These are phyloP conservation scores for Apocynum venetum DNA, from an alignment of 257 asterid genomes.

Conservation along the genomic window DNA sequence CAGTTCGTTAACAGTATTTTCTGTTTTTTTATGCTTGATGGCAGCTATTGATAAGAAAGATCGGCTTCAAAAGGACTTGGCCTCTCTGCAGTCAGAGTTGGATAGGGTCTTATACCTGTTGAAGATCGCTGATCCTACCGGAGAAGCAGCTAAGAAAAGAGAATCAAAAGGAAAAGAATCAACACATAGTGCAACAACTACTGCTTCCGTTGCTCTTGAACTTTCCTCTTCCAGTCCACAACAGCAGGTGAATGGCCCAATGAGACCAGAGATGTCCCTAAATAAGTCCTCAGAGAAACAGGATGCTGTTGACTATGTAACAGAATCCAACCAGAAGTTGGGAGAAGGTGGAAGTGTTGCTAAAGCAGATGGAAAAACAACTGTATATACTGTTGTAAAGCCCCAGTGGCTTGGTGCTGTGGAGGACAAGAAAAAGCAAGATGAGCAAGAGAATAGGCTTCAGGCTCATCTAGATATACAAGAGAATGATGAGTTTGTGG, in stretches of 20 bases:
- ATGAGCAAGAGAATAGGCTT: constrained; percentile 39
- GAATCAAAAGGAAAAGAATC: constrained; percentile 45
- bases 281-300: constrained; percentile 32
- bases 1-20: background rate
- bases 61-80: constrained; percentile 51
- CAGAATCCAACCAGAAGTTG: constrained; percentile 37
- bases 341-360: constrained; percentile 28
- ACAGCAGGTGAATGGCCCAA: constrained; percentile 22
- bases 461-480: constrained; percentile 32
- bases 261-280: constrained; percentile 30
- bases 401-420: constrained; percentile 99
- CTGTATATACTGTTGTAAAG: constrained; percentile 44
- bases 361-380: constrained; percentile 32
- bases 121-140: constrained; percentile 88
- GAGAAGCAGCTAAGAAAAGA: constrained; percentile 76
- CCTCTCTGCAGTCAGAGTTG: constrained; percentile 68
- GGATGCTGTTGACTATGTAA: constrained; percentile 22
- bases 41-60: constrained; percentile 68
- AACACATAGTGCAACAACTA: constrained; percentile 13
- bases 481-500: constrained; percentile 73
- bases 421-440: constrained; percentile 47
- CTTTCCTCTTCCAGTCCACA: constrained; percentile 31
- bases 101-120: constrained; percentile 83
- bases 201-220: constrained; percentile 24
- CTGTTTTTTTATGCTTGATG: constrained; percentile 12